These are phyloP conservation scores for Podospora bellae-mahoneyi DNA, from an alignment of 495 filamentous ascomycete species.

Conservation along the genomic window DNA sequence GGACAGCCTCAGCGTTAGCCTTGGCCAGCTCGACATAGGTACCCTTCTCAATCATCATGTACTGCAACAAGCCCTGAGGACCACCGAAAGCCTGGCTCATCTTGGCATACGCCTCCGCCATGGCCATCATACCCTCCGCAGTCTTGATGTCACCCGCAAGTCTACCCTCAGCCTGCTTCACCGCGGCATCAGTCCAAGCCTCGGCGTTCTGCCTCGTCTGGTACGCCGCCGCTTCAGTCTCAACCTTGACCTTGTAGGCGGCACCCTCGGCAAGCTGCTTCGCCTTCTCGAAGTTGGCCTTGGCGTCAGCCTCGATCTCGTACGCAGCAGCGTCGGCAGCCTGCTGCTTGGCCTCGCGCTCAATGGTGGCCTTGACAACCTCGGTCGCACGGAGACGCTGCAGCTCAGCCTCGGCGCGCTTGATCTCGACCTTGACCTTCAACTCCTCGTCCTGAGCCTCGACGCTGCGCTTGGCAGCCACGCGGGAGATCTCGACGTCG, in stretches of 20 bases:
- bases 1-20: conserved; percentile 67
- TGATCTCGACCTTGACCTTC: conserved; percentile 67
- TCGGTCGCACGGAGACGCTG: conserved; percentile 71
- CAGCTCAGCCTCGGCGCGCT: conserved; percentile 72
- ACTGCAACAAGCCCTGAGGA: conserved; percentile 68
- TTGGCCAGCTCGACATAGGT: conserved; percentile 63
- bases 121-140: conserved; percentile 68
- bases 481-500: conserved; percentile 68
- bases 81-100: conserved; percentile 70
- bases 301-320: conserved; percentile 53
- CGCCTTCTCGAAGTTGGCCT: conserved; percentile 57
- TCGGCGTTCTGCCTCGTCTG: conserved; percentile 41
- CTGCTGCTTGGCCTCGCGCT: conserved; percentile 67
- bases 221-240: conserved; percentile 47
- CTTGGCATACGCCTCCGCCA: conserved; percentile 71
- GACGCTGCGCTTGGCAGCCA: conserved; percentile 63
- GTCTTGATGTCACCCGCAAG: conserved; percentile 62
- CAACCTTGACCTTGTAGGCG: conserved; percentile 40
- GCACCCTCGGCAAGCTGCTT: conserved; percentile 56
- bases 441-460: conserved; percentile 73
- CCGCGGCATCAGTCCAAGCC: conserved; percentile 40
- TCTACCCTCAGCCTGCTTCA: conserved; percentile 61
- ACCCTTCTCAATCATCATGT: conserved; percentile 72
- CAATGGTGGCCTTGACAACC: conserved; percentile 73
- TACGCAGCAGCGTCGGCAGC: conserved; percentile 65